Base-by-base conservation (phyloP, 2,329 filamentous ascomycete genomes). In the Colletotrichum sp. region DNA sequence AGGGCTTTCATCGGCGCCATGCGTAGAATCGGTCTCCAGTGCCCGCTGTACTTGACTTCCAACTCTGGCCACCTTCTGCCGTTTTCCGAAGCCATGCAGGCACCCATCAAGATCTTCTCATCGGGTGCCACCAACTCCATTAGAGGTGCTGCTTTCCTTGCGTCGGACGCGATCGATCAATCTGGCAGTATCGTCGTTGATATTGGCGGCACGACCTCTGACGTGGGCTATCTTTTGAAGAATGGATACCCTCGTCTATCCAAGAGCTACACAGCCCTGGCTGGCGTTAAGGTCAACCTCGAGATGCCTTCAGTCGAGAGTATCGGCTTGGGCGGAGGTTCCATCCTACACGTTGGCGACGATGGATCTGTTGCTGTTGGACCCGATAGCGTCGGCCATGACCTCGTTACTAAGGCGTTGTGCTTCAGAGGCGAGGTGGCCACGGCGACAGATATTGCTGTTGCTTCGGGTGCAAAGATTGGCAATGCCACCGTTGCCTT, bases 41-140 rank as follows among this genome's bases (percentile, higher is more conserved):
- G 83, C 57, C 80, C 82, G 1, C 81, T 89, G 2, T 90, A 87
- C 77, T 82, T 90, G 13, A 90, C 89, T 0, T 85, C 89, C 67
- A 90, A 90, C 71, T 87, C 89, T 68, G 89, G 89, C 2, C 78
- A 79, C n/a, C 30, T 80, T 28, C 67, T 80, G 8, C 75, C 77
- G 2, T 76, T 73, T 10, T 71, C 72, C 21, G 80, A 80, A 52
- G 79, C 79, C n/a, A 77, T 80, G 76, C 69, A 72, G 21, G 77
- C 77, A 13, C 80, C 80, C 1, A 78, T 81, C 36, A 63, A 76
- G 2, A 75, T 79, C 26, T 80, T 81, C 69, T 80, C 79, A 2
- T 80, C 80, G 12, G 80, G 80, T 2, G 73, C 79, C 6, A 81
- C 80, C 8, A 81, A 81, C 72, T 81, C 80, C 3, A 79, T 81